phyloP scores from a whole-genome alignment of 2,329 filamentous ascomycete genomes.

The Beauveria bassiana region DNA sequence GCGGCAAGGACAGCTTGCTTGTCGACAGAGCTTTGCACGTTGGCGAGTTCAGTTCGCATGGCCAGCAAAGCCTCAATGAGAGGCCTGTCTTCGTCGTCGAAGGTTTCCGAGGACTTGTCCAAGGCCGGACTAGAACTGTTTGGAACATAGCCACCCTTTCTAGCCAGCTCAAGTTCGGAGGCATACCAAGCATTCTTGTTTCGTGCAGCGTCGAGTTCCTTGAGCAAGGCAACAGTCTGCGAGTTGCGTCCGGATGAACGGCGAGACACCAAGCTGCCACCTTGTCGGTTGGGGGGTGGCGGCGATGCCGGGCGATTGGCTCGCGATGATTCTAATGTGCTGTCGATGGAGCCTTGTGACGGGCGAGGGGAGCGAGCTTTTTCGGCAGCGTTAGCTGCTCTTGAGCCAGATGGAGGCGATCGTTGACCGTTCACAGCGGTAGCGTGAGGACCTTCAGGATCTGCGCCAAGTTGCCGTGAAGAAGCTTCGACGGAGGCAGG shows the following conservation, averaged over 20 bases:
- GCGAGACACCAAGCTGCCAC: conserved; percentile 50
- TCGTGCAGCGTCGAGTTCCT: conserved; percentile 78
- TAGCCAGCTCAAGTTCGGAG: conserved; percentile 84
- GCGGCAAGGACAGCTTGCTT: conserved; percentile 79
- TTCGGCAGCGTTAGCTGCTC: conserved; percentile 24
- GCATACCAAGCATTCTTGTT: conserved; percentile 95
- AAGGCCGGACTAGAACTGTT: conserved; percentile 64
- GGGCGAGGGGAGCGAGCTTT: conserved; percentile 35
- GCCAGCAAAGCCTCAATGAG: conserved; percentile 85
- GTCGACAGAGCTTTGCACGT: conserved; percentile 84
- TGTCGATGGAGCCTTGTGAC: conserved; percentile 57
- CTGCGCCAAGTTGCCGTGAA: background rate
- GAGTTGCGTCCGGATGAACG: conserved; percentile 54
- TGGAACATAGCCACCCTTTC: conserved; percentile 79
- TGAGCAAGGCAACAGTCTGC: conserved; percentile 66
- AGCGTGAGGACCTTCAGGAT: background rate
- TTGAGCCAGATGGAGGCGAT: conserved; percentile 48
- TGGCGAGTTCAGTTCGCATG: conserved; percentile 83
- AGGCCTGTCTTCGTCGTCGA: conserved; percentile 87
- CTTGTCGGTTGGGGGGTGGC: conserved; percentile 48
- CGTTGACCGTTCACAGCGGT: conserved; percentile 42
- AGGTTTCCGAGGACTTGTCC: conserved; percentile 69
- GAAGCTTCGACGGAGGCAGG: background rate
- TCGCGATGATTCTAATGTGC: conserved; percentile 49
- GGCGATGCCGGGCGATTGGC: conserved; percentile 45